Evolutionary conservation across 768 basidiomycete genomes (phyloP).

Genomic region (Mycena vulgaris): DNA sequence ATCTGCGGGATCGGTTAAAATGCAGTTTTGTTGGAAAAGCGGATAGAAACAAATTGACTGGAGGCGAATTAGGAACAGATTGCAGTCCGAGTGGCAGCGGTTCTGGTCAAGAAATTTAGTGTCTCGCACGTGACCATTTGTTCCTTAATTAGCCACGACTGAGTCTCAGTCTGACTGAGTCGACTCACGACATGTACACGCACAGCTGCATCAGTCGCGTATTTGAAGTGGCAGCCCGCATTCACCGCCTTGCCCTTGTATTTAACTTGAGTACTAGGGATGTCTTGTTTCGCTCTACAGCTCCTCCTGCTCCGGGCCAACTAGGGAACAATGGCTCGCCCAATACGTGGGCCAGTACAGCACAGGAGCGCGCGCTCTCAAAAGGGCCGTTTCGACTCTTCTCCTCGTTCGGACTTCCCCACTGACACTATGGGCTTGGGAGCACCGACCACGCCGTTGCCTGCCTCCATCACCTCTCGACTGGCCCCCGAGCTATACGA

Average conservation of each 20-base stretch:
- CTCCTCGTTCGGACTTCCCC: constrained; percentile 37
- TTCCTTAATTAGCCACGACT: constrained; percentile 17
- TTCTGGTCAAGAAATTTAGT: neutral
- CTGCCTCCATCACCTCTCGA: constrained; percentile 43
- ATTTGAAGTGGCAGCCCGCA: constrained; percentile 6
- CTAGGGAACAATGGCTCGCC: constrained; percentile 37
- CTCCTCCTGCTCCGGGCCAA: constrained; percentile 14
- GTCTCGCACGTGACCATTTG: constrained; percentile 3
- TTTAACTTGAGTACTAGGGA: constrained; percentile 20
- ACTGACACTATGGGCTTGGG: constrained; percentile 39
- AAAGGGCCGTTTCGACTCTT: constrained; percentile 27
- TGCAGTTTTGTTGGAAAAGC: too few species aligned
- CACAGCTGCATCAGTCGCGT: constrained; percentile 32
- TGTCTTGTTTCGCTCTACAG: constrained; percentile 30
- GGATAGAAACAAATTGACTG: neutral
- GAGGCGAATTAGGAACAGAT: constrained; percentile 11
- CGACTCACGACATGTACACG: too few species aligned
- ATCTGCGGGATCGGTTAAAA: constrained; percentile 14
- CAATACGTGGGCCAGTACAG: constrained; percentile 29
- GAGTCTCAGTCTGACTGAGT: too few species aligned
- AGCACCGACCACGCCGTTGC: constrained; percentile 31
- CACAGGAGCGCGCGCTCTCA: constrained; percentile 32
- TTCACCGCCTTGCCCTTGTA: constrained; percentile 37
- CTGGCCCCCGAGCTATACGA: constrained; percentile 52
- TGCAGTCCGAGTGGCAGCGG: constrained; percentile 18